These are phyloP conservation scores for Scalesia atractyloides DNA, from an alignment of 129 eudicot genomes.

Conservation along the genomic window DNA sequence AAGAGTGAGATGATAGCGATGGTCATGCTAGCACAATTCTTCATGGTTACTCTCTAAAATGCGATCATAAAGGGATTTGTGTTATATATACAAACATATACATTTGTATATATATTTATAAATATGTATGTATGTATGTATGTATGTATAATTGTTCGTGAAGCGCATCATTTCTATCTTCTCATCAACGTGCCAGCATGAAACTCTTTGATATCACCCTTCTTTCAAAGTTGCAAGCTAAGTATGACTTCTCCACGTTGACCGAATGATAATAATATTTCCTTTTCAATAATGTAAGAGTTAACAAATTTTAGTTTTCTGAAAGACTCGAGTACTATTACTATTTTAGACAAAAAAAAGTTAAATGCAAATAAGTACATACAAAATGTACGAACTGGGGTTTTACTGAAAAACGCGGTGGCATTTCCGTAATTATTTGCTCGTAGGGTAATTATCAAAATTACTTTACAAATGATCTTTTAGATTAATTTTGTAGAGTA, in stretches of 20 bases:
- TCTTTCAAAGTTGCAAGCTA: constrained; percentile 7
- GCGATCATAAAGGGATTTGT: background rate
- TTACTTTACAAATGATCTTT: too few relatives aligned
- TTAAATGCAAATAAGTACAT: too few relatives aligned
- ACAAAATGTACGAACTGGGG: too few relatives aligned
- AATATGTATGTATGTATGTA: background rate
- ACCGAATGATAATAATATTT: background rate
- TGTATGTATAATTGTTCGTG: constrained; percentile 17
- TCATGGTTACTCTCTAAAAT: constrained; percentile 14
- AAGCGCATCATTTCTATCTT: constrained; percentile 23
- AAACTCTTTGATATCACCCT: background rate
- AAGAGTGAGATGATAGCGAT: background rate
- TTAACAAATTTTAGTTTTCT: too few relatives aligned
- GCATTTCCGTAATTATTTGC: too few relatives aligned
- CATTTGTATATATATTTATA: background rate
- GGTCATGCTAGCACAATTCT: constrained; percentile 15
- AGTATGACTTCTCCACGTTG: constrained; percentile 1
- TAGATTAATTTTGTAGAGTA: too few relatives aligned
- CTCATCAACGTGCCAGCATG: constrained; percentile 38
- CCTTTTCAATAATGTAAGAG: background rate
- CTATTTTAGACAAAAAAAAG: too few relatives aligned
- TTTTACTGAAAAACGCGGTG: too few relatives aligned
- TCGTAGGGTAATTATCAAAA: too few relatives aligned
- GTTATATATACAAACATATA: background rate
- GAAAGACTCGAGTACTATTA: too few relatives aligned